Evolutionary conservation across 768 basidiomycete genomes (phyloP).

Genomic region (Tricholoma saponaceum): DNA sequence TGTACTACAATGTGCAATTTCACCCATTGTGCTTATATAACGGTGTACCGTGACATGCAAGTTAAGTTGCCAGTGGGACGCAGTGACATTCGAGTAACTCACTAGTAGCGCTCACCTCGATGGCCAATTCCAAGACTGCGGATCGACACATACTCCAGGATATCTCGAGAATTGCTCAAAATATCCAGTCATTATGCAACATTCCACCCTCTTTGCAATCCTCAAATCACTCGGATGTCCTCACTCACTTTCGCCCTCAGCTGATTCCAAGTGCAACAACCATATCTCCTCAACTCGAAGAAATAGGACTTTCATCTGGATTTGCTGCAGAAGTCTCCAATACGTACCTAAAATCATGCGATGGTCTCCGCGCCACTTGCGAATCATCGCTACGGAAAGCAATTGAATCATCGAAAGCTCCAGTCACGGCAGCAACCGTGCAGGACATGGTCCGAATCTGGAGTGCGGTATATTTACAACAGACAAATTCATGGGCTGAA

Average conservation of each 20-base stretch:
- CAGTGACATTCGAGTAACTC: not conserved
- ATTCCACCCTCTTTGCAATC: too few relatives aligned
- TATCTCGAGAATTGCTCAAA: not conserved
- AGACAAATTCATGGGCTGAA: conserved; percentile 4
- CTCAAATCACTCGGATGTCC: not conserved
- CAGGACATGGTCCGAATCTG: not conserved
- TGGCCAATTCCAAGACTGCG: not conserved
- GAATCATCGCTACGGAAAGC: conserved; percentile 3
- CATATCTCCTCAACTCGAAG: conserved; percentile 1
- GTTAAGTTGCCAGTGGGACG: too few relatives aligned
- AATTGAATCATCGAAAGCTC: not conserved
- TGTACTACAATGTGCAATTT: not conserved
- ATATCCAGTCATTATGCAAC: too few relatives aligned
- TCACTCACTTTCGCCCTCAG: not conserved
- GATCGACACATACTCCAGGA: not conserved
- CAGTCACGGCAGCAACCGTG: not conserved
- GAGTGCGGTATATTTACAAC: not conserved
- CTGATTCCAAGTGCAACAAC: not conserved
- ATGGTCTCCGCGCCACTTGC: conserved; percentile 1
- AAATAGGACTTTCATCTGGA: not conserved
- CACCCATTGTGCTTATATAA: conserved; percentile 2
- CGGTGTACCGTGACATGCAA: not conserved
- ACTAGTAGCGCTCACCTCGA: too few relatives aligned
- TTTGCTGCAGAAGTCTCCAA: not conserved
- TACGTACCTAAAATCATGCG: conserved; percentile 1